phyloP scores from a whole-genome alignment of 495 filamentous ascomycete genomes.

The Terfezia claveryi region DNA sequence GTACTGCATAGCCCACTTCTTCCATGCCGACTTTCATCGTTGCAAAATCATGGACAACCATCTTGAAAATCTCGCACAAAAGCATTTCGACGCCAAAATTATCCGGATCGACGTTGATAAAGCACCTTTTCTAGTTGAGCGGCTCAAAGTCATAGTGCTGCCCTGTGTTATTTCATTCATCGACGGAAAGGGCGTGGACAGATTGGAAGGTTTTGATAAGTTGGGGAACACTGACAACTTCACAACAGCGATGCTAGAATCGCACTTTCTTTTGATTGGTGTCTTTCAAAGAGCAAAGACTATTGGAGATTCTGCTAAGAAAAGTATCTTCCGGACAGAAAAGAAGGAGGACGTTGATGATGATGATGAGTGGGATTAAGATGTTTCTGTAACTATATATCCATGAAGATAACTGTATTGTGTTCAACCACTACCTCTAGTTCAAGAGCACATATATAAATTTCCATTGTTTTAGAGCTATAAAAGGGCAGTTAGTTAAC shows the following conservation, averaged over 20 bases:
- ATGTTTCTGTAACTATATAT: not conserved
- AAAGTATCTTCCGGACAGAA: conserved; percentile 17
- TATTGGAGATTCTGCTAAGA: conserved; percentile 23
- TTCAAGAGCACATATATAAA: too few relatives aligned
- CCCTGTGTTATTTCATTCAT: conserved; percentile 57
- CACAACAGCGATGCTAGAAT: conserved; percentile 40
- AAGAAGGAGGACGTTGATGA: conserved; percentile 26
- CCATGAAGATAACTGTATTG: too few relatives aligned
- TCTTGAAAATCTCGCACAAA: conserved; percentile 29
- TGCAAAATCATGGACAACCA: conserved; percentile 30
- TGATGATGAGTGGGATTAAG: conserved; percentile 48
- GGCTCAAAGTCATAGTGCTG: conserved; percentile 44
- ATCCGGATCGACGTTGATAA: conserved; percentile 48
- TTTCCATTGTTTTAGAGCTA: too few relatives aligned
- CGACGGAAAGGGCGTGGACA: conserved; percentile 41
- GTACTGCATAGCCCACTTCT: conserved; percentile 51
- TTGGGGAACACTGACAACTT: conserved; percentile 42
- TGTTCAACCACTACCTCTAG: too few relatives aligned
- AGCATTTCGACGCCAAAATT: conserved; percentile 48
- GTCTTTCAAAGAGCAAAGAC: conserved; percentile 37
- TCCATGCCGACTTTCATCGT: conserved; percentile 49
- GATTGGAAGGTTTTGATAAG: conserved; percentile 57
- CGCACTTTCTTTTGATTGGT: conserved; percentile 33
- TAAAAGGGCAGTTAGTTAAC: too few relatives aligned
- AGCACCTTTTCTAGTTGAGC: conserved; percentile 50